phyloP scores from a whole-genome alignment of 768 basidiomycete species.

The Rhodotorula babjevae region DNA sequence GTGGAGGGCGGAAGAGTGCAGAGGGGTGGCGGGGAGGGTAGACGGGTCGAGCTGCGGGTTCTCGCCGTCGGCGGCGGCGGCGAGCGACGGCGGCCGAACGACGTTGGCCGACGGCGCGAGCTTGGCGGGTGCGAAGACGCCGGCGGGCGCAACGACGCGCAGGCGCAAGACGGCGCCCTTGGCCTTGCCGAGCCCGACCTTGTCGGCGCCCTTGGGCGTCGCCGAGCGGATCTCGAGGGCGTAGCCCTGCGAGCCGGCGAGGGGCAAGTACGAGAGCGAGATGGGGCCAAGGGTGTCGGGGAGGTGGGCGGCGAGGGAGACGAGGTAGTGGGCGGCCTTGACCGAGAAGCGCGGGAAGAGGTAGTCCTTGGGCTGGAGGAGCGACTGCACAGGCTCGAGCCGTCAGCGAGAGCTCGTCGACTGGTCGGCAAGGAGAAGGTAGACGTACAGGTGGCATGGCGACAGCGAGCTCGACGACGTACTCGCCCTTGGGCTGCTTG shows the following conservation, averaged over 20 bases:
- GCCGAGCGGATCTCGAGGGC: slow-evolving; percentile 56
- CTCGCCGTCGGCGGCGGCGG: slow-evolving; percentile 20
- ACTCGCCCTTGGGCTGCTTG: slow-evolving; percentile 35
- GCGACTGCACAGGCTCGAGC: slow-evolving; percentile 38
- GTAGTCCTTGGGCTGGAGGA: slow-evolving; percentile 97
- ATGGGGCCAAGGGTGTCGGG: slow-evolving; percentile 22
- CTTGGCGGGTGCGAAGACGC: slow-evolving; percentile 54
- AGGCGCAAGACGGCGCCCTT: slow-evolving; percentile 66
- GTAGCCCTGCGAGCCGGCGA: slow-evolving; percentile 60
- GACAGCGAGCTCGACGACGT: slow-evolving; percentile 35
- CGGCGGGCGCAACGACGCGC: slow-evolving; percentile 60
- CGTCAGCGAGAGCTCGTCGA: background rate
- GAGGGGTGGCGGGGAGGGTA: slow-evolving; percentile 58
- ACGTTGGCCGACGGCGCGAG: slow-evolving; percentile 73
- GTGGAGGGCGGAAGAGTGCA: slow-evolving; percentile 68
- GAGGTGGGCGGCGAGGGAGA: slow-evolving; percentile 61
- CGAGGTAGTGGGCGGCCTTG: slow-evolving; percentile 84
- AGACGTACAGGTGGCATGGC: slow-evolving; percentile 39
- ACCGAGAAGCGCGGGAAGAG: slow-evolving; percentile 83
- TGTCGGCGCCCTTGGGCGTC: slow-evolving; percentile 25
- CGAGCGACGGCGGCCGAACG: slow-evolving; percentile 51
- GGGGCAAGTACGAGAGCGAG: slow-evolving; percentile 54
- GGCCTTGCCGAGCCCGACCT: slow-evolving; percentile 57
- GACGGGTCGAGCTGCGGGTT: slow-evolving; percentile 32
- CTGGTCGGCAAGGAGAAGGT: background rate